Percentiles rank a stretch among this genome's conserved stretches.
Evolutionary conservation across 179 eudicot genomes (phyloP).

Genomic region (Corrigiola litoralis): DNA sequence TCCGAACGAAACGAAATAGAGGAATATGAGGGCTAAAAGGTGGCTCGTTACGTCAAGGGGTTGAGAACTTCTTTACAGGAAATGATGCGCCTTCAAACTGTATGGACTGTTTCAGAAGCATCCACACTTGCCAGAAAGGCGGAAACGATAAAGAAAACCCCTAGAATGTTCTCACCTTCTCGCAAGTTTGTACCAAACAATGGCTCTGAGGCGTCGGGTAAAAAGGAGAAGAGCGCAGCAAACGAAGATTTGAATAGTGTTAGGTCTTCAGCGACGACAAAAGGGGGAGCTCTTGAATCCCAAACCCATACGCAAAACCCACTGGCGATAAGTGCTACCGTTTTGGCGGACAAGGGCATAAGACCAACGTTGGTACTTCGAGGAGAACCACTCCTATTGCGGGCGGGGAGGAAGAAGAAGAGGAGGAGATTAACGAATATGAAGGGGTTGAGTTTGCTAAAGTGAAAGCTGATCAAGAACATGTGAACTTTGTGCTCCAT

Average conservation of each 20-base stretch:
- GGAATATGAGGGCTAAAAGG: neutral
- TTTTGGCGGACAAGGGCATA: neutral
- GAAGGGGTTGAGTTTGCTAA: neutral
- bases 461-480: neutral
- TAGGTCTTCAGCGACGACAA: neutral
- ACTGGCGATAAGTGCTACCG: neutral
- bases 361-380: neutral
- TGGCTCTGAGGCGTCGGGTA: neutral
- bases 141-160: neutral
- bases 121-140: neutral
- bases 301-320: neutral
- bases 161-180: neutral
- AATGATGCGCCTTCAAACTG: no score
- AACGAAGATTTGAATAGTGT: no score
- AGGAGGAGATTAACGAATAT: neutral
- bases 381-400: neutral
- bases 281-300: neutral
- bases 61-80: neutral
- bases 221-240: neutral
- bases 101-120: neutral
- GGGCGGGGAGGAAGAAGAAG: neutral
- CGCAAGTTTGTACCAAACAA: neutral
- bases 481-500: neutral
- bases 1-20: neutral
- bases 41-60: neutral